These are phyloP conservation scores for Apiospora kogelbergensis DNA, from an alignment of 2,329 filamentous ascomycete genomes.

Conservation along the genomic window DNA sequence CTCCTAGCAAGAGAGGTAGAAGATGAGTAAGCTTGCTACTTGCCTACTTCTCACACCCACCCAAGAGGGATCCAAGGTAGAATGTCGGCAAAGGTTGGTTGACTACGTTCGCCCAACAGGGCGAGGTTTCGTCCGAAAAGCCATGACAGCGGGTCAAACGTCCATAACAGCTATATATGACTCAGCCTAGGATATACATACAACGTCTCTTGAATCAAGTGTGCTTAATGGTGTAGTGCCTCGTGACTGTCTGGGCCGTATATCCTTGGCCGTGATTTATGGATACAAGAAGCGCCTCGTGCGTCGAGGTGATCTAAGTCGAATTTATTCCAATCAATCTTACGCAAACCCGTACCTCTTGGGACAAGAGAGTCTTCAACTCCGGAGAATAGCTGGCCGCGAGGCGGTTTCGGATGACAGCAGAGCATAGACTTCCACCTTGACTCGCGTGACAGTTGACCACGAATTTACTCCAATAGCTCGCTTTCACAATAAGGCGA, in stretches of 20 bases:
- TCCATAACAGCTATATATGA: neutral
- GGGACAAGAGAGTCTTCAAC: neutral
- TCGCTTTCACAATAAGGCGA: neutral
- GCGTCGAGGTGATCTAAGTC: neutral
- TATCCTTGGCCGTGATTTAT: too few relatives aligned
- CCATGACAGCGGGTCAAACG: neutral
- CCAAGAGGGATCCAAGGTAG: neutral
- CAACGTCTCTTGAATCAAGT: neutral
- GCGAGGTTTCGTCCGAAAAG: neutral
- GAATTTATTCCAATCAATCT: neutral
- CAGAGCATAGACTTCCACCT: neutral
- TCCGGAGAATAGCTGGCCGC: neutral
- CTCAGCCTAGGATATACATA: neutral
- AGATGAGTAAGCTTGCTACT: too few relatives aligned
- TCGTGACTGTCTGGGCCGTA: neutral
- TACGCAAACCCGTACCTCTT: neutral
- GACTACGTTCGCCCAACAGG: neutral
- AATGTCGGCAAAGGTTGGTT: neutral
- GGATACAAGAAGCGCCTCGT: neutral
- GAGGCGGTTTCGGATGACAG: neutral
- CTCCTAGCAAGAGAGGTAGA: too few relatives aligned
- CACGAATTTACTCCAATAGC: neutral
- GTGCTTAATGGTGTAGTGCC: neutral
- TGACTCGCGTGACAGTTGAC: neutral
- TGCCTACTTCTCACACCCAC: too few relatives aligned